These are phyloP conservation scores for Stipa capillata DNA, from an alignment of 176 grass and related monocot genomes.

Conservation along the genomic window DNA sequence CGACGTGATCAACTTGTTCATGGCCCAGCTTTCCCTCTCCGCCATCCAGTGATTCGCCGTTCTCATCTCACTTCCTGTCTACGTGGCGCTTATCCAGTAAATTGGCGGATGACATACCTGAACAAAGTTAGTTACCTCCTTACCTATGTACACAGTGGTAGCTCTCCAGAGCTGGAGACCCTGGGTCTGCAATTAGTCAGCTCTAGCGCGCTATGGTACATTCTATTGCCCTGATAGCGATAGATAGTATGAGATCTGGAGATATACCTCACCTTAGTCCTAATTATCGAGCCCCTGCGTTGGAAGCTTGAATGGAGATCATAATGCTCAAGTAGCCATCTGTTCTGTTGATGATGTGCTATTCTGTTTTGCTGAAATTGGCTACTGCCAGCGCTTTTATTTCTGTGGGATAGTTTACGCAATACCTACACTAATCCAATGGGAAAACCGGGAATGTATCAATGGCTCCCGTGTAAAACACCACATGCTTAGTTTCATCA, in stretches of 20 bases:
- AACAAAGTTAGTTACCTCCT: not conserved
- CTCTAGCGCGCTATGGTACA: not conserved
- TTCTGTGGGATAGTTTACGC: not conserved
- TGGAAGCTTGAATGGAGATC: not conserved
- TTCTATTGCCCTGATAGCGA: not conserved
- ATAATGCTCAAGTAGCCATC: not conserved
- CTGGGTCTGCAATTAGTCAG: not conserved
- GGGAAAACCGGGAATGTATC: not conserved
- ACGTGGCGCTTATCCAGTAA: not conserved
- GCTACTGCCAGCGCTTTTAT: not conserved
- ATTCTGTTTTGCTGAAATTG: not conserved
- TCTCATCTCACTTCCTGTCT: not conserved
- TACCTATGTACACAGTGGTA: not conserved
- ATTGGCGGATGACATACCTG: not conserved
- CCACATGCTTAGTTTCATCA: not conserved
- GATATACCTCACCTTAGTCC: not conserved
- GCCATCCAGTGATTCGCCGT: not conserved
- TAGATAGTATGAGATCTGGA: not conserved
- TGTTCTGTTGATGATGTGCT: not conserved
- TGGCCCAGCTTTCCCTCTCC: slow-evolving; percentile 31
- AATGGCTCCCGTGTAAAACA: not conserved
- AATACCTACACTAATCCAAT: not conserved
- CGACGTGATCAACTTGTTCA: slow-evolving; percentile 73
- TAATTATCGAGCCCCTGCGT: not conserved
- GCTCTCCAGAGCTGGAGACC: not conserved